Conservation (phyloP, 345 rosid species). For the Zanthoxylum bungeanum region DNA sequence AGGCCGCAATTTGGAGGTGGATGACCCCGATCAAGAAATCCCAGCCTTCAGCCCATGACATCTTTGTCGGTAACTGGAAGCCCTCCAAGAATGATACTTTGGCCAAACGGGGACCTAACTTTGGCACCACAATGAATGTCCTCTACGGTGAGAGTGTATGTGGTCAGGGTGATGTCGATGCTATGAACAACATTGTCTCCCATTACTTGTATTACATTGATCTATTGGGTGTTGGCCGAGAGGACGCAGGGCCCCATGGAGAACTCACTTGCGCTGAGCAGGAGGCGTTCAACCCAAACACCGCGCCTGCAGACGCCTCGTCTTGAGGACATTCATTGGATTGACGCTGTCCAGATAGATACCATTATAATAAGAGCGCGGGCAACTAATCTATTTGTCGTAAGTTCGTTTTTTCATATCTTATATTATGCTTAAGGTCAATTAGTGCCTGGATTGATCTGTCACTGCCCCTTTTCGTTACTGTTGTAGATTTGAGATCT, state of each 20-base stretch:
- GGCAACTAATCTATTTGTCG: constrained; percentile 2
- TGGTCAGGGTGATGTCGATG: constrained; percentile 69
- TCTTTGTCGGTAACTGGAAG: constrained; percentile 71
- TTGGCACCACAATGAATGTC: constrained; percentile 74
- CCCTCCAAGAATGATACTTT: constrained; percentile 78
- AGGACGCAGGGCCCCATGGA: constrained; percentile 71
- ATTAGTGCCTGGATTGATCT: background rate
- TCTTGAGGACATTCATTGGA: constrained; percentile 20
- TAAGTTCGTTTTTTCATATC: background rate
- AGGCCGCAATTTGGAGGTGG: constrained; percentile 81
- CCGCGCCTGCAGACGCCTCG: constrained; percentile 33
- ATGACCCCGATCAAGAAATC: constrained; percentile 64
- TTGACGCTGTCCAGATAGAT: background rate
- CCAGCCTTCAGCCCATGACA: constrained; percentile 75
- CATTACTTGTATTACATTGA: constrained; percentile 83
- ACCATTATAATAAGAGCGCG: constrained; percentile 20
- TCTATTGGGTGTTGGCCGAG: constrained; percentile 75
- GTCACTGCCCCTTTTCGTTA: background rate
- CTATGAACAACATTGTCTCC: constrained; percentile 74
- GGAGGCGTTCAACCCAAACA: constrained; percentile 60
- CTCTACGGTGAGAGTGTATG: constrained; percentile 66
- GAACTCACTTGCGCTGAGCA: constrained; percentile 72
- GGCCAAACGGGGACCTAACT: constrained; percentile 58
- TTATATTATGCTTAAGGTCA: background rate
- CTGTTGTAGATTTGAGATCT: background rate